Percentiles rank a stretch among this genome's conserved stretches.
Evolutionary conservation across 345 rosid species (phyloP).

Genomic region (Geranium brycei): DNA sequence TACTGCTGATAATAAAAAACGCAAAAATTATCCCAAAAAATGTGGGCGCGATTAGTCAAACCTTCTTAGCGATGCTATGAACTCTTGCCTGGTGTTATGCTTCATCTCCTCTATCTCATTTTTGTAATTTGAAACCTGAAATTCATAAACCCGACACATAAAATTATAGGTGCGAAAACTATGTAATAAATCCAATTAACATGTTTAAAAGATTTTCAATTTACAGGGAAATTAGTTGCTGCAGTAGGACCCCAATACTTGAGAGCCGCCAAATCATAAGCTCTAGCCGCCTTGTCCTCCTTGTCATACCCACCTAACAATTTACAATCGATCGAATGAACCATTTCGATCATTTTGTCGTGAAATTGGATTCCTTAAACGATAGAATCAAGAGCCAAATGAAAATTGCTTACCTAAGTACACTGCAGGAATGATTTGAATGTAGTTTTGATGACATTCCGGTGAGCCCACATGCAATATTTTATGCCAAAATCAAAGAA

Average conservation of each 20-base stretch:
- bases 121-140: conserved; percentile 45
- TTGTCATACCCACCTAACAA: conserved; percentile 54
- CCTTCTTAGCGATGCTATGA: conserved; percentile 61
- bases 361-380: not conserved
- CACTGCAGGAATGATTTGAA: conserved; percentile 37
- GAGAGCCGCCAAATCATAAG: conserved; percentile 70
- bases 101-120: conserved; percentile 55
- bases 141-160: not conserved
- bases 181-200: not conserved
- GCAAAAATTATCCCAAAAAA: too few relatives aligned
- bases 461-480: conserved; percentile 14
- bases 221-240: conserved; percentile 52
- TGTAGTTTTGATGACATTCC: not conserved
- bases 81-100: conserved; percentile 61
- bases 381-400: not conserved
- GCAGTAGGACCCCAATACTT: conserved; percentile 65
- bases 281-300: conserved; percentile 68
- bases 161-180: not conserved
- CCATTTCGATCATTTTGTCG: not conserved
- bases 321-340: too few relatives aligned
- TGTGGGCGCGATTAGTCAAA: not conserved
- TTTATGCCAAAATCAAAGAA: conserved; percentile 13
- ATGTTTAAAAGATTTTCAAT: not conserved
- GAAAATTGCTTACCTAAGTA: conserved; percentile 58
- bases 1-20: too few relatives aligned